Evolutionary conservation across 352 stramenopile genomes (phyloP).

Genomic region (Globisporangium solare): DNA sequence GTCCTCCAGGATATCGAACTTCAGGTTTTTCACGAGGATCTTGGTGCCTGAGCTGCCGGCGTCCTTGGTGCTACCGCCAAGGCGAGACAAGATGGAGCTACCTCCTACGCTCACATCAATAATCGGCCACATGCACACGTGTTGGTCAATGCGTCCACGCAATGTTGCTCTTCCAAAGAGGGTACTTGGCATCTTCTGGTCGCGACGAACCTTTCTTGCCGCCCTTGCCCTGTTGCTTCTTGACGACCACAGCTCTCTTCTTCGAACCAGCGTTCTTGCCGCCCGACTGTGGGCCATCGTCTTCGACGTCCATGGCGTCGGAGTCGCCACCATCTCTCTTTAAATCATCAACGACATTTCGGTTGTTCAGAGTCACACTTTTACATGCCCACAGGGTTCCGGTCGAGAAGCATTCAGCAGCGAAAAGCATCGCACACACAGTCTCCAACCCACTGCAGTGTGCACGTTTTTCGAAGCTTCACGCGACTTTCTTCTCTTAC

Average conservation of each 20-base stretch:
- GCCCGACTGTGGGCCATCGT: conserved; percentile 22
- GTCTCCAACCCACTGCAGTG: conserved; percentile 1
- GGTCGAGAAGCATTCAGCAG: not conserved
- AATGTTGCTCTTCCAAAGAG: not conserved
- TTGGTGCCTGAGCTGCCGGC: conserved; percentile 43
- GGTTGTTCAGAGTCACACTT: conserved; percentile 9
- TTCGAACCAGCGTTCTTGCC: conserved; percentile 25
- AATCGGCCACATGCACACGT: not conserved
- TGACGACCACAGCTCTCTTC: conserved; percentile 54
- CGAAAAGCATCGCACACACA: not conserved
- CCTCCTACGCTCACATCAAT: not conserved
- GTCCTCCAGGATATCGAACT: conserved; percentile 81
- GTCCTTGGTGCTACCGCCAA: conserved; percentile 42
- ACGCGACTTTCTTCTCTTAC: conserved; percentile 2
- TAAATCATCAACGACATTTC: conserved; percentile 9
- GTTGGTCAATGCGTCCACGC: not conserved
- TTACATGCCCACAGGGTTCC: conserved; percentile 2
- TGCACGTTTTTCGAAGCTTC: conserved; percentile 1
- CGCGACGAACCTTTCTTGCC: conserved; percentile 54
- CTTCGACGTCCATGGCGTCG: conserved; percentile 56
- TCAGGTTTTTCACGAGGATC: conserved; percentile 82
- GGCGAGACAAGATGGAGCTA: conserved; percentile 60
- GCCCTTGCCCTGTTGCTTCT: conserved; percentile 30
- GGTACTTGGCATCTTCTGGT: not conserved
- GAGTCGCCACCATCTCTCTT: conserved; percentile 26